These are phyloP conservation scores for Adansonia gregorii DNA, from an alignment of 441 rosid species.

Conservation along the genomic window DNA sequence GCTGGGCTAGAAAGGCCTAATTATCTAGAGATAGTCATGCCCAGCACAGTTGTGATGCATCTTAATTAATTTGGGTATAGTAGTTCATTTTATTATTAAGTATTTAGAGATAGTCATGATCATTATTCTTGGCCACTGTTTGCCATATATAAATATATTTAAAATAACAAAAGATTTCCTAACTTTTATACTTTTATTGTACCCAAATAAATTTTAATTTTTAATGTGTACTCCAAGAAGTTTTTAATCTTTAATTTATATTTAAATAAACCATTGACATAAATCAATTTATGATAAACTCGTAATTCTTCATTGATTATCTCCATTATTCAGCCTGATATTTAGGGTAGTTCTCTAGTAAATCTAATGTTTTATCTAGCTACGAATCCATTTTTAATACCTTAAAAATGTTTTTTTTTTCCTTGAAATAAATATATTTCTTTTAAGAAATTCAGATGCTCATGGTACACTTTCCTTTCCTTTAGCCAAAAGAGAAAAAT, in stretches of 20 bases:
- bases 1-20: not conserved
- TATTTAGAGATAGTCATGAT: not conserved
- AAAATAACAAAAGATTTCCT: too few species aligned
- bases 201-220: too few species aligned
- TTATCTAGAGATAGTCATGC: not conserved
- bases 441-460: not conserved
- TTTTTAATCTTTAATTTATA: too few species aligned
- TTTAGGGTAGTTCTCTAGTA: not conserved
- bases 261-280: too few species aligned
- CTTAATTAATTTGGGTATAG: not conserved
- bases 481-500: not conserved
- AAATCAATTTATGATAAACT: not conserved
- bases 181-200: too few species aligned
- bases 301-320: not conserved
- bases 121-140: not conserved
- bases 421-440: not conserved
- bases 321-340: not conserved
- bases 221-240: too few species aligned
- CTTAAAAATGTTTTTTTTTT: not conserved
- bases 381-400: not conserved
- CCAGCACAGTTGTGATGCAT: not conserved
- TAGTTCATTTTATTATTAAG: not conserved
- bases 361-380: not conserved
- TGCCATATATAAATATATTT: not conserved
- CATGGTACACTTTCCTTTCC: not conserved